Evolutionary conservation across 768 basidiomycete species (phyloP), one percentile per base, ranked within the genome.

Genomic region (Suillus placidus): DNA sequence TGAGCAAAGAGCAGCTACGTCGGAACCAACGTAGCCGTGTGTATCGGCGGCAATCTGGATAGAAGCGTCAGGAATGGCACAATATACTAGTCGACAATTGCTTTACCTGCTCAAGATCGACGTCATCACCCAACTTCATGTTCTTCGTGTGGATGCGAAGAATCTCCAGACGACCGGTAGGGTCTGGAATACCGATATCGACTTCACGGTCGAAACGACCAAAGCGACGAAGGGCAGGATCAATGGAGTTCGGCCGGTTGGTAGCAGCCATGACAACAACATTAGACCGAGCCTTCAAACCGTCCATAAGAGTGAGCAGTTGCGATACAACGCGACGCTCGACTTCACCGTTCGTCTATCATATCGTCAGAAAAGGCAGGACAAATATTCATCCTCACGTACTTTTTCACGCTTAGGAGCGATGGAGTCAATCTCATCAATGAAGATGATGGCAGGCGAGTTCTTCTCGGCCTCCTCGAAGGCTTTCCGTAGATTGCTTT

Each of bases 381-480:
- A 10, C 32, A 52, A n/a, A 61, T 32, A 61, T 38, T 58, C 16
- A 3, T 1, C 35, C 18, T 42, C 18, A 71, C 80, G 13, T 57
- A 91, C 93, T 88, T 99, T 99, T 84, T 99, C 97, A 87, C 97
- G 95, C 81, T 99, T 99, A 26, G 97, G 97, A 8, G 97, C 97
- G 72, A 99, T 99, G 0, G 97, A 98, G 74, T 99, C 97, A 70
- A 99, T 93, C 80, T 99, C 97, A 80, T 99, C 97, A 74, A 98
- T 98, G 83, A 99, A 99, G 82, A 99, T 99, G 83, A 99, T 99
- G 40, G 97, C 92, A 30, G 97, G 97, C 1, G 94, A 95, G 82
- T 99, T 99, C 86, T 99, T 99, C 83, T 99, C 97, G 3, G 97
- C 97, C 82, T 99, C 97, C 79, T 99, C 97, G 76, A 99, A 99